Evolutionary conservation across 2,329 filamentous ascomycete genomes (phyloP).

Genomic region (Westerdykella aurantiaca): DNA sequence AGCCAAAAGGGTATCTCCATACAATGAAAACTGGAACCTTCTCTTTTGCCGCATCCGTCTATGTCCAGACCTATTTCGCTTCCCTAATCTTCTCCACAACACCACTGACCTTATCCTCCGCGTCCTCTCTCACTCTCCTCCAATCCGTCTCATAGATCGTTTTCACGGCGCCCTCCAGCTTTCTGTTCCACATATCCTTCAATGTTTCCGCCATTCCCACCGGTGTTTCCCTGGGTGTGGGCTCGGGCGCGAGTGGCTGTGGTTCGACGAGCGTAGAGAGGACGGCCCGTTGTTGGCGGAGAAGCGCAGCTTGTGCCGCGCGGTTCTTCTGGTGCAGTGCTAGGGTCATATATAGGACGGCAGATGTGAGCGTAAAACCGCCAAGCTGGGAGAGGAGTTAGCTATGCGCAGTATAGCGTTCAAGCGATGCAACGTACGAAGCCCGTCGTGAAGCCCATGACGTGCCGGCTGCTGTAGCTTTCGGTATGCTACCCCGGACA

Average conservation of each 20-base stretch:
- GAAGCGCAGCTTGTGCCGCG: constrained; percentile 40
- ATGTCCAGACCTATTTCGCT: constrained; percentile 16
- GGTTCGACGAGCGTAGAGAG: constrained; percentile 43
- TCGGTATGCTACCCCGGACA: not conserved
- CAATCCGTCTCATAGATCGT: constrained; percentile 44
- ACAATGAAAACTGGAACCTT: not conserved
- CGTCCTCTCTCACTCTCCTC: constrained; percentile 36
- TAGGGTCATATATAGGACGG: constrained; percentile 37
- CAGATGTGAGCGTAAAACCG: constrained; percentile 47
- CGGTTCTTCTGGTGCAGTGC: constrained; percentile 45
- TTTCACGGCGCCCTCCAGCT: constrained; percentile 41
- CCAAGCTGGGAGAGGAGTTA: constrained; percentile 38
- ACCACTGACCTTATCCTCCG: constrained; percentile 37
- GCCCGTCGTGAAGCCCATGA: constrained; percentile 50
- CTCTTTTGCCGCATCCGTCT: not conserved
- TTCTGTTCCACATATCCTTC: constrained; percentile 48
- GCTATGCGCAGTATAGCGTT: not conserved
- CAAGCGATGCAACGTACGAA: constrained; percentile 35
- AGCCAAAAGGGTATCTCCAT: not conserved
- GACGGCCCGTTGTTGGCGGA: constrained; percentile 43
- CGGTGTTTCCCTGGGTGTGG: constrained; percentile 34
- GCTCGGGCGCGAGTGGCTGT: constrained; percentile 35
- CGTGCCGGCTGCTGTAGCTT: not conserved
- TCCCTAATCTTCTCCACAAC: constrained; percentile 33
- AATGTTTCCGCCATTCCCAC: constrained; percentile 43